Evolutionary conservation across 176 grass and related monocot genomes (phyloP), one percentile per base, ranked within the genome.

Genomic region (Thinopyrum elongatum): DNA sequence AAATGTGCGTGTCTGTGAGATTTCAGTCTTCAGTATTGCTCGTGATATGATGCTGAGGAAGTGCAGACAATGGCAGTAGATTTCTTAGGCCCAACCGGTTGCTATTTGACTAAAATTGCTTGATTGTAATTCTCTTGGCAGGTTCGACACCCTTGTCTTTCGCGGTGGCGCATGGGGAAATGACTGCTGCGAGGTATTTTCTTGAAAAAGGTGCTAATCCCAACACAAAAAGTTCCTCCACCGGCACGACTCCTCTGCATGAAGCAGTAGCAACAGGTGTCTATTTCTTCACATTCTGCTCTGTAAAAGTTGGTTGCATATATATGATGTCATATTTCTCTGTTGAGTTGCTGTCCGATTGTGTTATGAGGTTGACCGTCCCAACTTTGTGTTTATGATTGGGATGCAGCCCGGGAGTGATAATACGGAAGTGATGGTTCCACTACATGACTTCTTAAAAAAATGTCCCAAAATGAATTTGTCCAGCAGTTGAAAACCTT

Each of bases 171-270:
- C 21, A 58, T 67, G 67, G 81, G 29, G 7, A 91, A 60, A 19
- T 65, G 19, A 80, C 30, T 68, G 53, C 80, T 47, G 65, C 46
- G 14, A 81, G 31, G 26, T 91, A 91, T 84, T 80, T 91, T 73
- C 85, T 91, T 34, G 77, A 84, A 21, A 85, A 80, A 64, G 85
- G 89, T 17, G 89, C 89, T 49, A 42, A 83, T 83, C 72, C 84
- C 36, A 84, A 83, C 68, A 84, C 42, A 53, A 62, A 82, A 39
- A 57, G 75, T 73, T 21, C 74, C 72, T 13, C 8, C 28, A 25
- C 17, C 29, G 75, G 89, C 36, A 44, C 31, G 71, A 26, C 65
- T 74, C 67, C 85, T 80, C 74, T 91, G 17, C 85, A 88, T 35
- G 80, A 82, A 34, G 85, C 89, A 0, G 85, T 60, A 21, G 77